Base-by-base conservation (phyloP, 2,329 filamentous ascomycete genomes). In the Gnomoniopsis smithogilvyi region DNA sequence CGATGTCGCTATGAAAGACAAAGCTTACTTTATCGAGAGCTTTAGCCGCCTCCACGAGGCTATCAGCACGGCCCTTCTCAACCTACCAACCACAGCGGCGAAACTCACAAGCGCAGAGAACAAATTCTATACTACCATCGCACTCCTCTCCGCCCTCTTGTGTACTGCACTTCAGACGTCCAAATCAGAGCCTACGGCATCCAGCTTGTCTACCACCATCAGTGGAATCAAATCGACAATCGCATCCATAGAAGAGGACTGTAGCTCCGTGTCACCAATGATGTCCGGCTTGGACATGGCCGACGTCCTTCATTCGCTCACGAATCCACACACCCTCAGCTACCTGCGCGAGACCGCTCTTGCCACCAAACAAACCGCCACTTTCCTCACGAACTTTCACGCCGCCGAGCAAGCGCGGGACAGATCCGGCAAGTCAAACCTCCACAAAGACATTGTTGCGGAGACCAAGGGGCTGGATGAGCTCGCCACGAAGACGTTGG, bases 41-140 rank as follows among this genome's bases (percentile, higher is more conserved):
- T 69, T 81, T 15, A 64, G 67, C 1, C 72, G 72, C n/a, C 66
- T 82, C 2, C 71, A 73, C 61, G 75, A 77, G 59, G 76, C 78
- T 0, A 67, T 81, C 3, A 67, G 69, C 8, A 72, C 70, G 51
- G 74, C 78, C 51, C 67, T 80, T 41, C 67, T 80, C 3, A 66
- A 72, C 33, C 51, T 54, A 1, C 52, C 67, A 0, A 57, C 57
- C 6, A 68, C 65, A 8, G 51, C 64, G 0, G 6, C 60, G 53
- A 60, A 70, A 4, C 72, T 79, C 30, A 82, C 80, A 0, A 46
- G 67, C 0, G 65, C 75, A 2, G 80, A 83, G 54, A 65, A 71
- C 21, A 67, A 71, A 0, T 80, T 79, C 67, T 81, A 75, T 67
- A 76, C 76, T 2, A 61, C 74, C 1, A 59, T 81, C 24, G 73